These are phyloP conservation scores for Rostrohypoxylon terebratum DNA, from an alignment of 495 filamentous ascomycete genomes.

Conservation along the genomic window DNA sequence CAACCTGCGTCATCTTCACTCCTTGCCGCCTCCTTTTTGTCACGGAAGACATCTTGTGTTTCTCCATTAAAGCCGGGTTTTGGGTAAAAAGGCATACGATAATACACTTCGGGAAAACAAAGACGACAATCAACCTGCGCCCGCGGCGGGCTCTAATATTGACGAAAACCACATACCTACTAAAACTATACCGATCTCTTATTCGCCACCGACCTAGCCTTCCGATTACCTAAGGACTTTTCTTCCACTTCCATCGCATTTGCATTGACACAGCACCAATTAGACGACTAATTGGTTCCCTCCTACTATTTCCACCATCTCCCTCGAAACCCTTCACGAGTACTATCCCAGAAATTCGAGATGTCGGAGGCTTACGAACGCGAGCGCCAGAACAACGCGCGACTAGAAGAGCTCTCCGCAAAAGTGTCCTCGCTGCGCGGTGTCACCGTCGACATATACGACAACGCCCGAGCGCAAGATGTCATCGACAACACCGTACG, in stretches of 20 bases:
- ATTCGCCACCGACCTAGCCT: neutral
- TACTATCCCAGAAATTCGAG: neutral
- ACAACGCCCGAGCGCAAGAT: conserved; percentile 87
- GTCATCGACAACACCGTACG: conserved; percentile 87
- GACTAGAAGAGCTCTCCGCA: conserved; percentile 86
- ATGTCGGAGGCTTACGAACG: conserved; percentile 98
- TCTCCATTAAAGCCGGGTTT: conserved; percentile 30
- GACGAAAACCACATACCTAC: neutral
- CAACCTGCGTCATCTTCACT: conserved; percentile 37
- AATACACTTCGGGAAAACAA: conserved; percentile 32
- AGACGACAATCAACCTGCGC: conserved; percentile 30
- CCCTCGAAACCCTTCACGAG: neutral
- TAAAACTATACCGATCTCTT: neutral
- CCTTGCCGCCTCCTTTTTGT: conserved; percentile 40
- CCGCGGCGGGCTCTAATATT: conserved; percentile 1
- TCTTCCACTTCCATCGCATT: neutral
- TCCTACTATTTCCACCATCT: neutral
- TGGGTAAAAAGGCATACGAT: conserved; percentile 31
- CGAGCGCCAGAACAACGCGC: conserved; percentile 95
- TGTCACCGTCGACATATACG: conserved; percentile 99
- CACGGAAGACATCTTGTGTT: conserved; percentile 19
- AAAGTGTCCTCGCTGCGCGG: conserved; percentile 93
- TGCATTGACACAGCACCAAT: conserved; percentile 11
- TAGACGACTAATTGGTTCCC: neutral
- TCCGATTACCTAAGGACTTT: neutral